A percentile compares a stretch with the other conserved stretches of the same genome.
phyloP scores from a whole-genome alignment of 1,284 basidiomycete species.

The Mycena citricolor region DNA sequence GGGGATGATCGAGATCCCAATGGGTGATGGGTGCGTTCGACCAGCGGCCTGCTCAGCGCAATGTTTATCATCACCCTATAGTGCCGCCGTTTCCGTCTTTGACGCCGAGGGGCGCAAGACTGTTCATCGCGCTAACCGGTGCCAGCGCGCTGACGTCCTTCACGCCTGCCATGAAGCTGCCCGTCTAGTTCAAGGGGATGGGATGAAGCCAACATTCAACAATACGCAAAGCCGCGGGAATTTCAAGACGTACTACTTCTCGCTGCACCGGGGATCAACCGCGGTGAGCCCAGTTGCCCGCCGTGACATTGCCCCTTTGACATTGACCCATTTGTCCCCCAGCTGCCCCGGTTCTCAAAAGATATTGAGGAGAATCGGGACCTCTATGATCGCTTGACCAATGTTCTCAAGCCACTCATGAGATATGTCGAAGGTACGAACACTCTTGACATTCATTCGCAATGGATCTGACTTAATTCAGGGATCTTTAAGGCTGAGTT shows the following conservation, averaged over 20 bases:
- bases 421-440: background rate
- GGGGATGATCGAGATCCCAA: background rate
- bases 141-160: background rate
- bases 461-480: background rate
- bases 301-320: background rate
- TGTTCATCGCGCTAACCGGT: background rate
- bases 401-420: background rate
- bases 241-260: slow-evolving; percentile 3
- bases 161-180: background rate
- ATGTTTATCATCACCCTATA: background rate
- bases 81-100: background rate
- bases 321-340: background rate
- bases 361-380: background rate
- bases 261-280: slow-evolving; percentile 2
- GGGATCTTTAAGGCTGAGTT: slow-evolving; percentile 6
- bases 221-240: background rate
- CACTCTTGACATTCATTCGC: too few species aligned
- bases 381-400: background rate
- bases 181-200: background rate
- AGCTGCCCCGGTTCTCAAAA: background rate
- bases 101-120: background rate
- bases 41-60: background rate
- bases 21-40: background rate
- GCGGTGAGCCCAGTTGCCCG: too few species aligned
- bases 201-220: background rate